Evolutionary conservation across 306 rosid species (phyloP), one percentile per base, ranked within the genome.

Genomic region (Chamaecrista fasciculata): DNA sequence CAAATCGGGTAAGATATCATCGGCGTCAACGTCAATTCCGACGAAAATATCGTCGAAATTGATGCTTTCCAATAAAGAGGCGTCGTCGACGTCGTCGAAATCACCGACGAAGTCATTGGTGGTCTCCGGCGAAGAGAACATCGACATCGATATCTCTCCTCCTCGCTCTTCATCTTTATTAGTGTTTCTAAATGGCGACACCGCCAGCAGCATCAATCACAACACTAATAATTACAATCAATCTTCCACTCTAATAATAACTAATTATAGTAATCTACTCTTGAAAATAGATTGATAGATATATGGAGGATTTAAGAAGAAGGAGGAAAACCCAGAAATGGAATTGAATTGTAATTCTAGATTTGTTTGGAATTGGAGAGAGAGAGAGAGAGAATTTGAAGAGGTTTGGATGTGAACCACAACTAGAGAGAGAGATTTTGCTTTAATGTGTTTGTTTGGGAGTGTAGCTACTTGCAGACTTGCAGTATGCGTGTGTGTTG

Each of bases 121-220:
- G 10, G 62, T 68, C 25, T 77, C 86, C 10, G 85, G 73, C 0
- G 90, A n/a, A n/a, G n/a, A 69, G 24, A 86, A 80, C 23, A 69
- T 82, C 84, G 82, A 87, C 86, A 75, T 80, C 80, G n/a, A n/a
- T n/a, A n/a, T n/a, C n/a, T n/a, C n/a, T n/a, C 77, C 85, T 48
- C 83, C 86, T 67, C 84, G 86, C 25, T 31, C 73, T 51, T 83
- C 96, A 84, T 86, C 91, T 62, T 44, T 67, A 10, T 44, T 67
- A 10, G 76, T 42, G 84, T 71, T 86, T 62, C 80, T 80, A 63
- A 83, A 61, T 24, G 98, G 80, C 66, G 98, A 83, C 85, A 86
- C 86, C 11, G 95, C 82, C 14, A 93, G 88, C 14, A 93, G 88
- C 98, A 93, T 93, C 70, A 81, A 77, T n/a, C n/a, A n/a, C n/a